phyloP scores from a whole-genome alignment of 495 filamentous ascomycete genomes.

The Hyaloscypha variabilis region DNA sequence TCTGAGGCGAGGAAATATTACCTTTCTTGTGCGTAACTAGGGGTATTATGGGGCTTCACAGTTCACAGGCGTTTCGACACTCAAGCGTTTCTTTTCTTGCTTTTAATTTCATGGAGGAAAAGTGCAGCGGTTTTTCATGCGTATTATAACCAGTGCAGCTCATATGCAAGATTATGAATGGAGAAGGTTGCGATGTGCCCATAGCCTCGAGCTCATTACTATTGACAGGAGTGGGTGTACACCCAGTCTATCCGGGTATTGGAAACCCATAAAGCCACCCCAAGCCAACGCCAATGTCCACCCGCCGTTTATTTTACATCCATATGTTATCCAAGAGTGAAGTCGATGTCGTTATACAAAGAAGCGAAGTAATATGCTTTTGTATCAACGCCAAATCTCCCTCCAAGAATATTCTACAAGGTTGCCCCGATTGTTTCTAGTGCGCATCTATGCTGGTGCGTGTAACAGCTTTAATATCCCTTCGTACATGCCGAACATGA shows the following conservation, averaged over 20 bases:
- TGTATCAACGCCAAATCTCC: slow-evolving; percentile 21
- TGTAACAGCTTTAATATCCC: slow-evolving; percentile 60
- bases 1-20: slow-evolving; percentile 1
- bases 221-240: slow-evolving; percentile 6
- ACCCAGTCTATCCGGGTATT: slow-evolving; percentile 13
- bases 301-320: slow-evolving; percentile 2
- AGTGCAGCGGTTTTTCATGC: slow-evolving; percentile 18
- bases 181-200: background rate
- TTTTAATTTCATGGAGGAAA: slow-evolving; percentile 15
- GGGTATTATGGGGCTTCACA: slow-evolving; percentile 2
- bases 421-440: slow-evolving; percentile 10
- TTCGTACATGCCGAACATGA: slow-evolving; percentile 94
- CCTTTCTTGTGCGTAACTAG: slow-evolving; percentile 12
- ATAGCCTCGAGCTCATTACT: slow-evolving; percentile 6
- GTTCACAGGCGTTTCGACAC: slow-evolving; percentile 7
- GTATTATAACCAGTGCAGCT: slow-evolving; percentile 10
- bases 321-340: slow-evolving; percentile 15
- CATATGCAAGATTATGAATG: background rate
- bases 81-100: slow-evolving; percentile 18
- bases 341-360: slow-evolving; percentile 14
- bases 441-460: slow-evolving; percentile 20
- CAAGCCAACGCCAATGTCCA: slow-evolving; percentile 4
- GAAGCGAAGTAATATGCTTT: slow-evolving; percentile 17
- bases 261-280: background rate
- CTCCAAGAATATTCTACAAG: slow-evolving; percentile 15